Conservation (phyloP, 345 rosid species). For the Pseudoturritis turrita region DNA sequence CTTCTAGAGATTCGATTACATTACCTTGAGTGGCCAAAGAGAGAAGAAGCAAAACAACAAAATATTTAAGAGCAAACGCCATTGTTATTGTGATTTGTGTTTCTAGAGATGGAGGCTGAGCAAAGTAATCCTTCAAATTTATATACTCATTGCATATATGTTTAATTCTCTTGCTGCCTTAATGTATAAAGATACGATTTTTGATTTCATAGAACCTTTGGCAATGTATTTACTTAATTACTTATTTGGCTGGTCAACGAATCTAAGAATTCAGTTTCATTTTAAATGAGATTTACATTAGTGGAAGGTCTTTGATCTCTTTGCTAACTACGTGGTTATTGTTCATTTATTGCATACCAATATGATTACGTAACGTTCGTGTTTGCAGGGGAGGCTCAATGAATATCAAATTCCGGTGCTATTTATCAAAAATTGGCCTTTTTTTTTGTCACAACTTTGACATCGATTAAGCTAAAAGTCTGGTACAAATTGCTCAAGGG, state of each 20-base stretch:
- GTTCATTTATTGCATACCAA: no score
- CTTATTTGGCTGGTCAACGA: neutral
- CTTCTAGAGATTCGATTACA: neutral
- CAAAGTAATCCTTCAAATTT: neutral
- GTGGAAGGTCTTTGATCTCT: neutral
- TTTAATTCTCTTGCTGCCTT: neutral
- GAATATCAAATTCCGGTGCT: no score
- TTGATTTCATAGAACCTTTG: no score
- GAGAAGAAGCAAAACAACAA: slow-evolving; percentile 1
- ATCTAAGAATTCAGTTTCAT: neutral
- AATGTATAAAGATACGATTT: neutral
- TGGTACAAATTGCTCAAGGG: no score
- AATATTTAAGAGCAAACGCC: slow-evolving; percentile 17
- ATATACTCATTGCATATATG: neutral
- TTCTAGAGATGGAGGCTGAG: neutral
- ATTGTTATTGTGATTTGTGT: slow-evolving; percentile 9
- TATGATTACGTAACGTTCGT: no score
- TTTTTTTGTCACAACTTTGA: no score
- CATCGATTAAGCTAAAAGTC: no score
- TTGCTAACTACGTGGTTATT: no score
- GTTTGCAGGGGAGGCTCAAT: no score
- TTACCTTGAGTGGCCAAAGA: slow-evolving; percentile 26
- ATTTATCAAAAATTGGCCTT: no score
- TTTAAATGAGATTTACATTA: neutral
- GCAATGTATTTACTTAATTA: no score